phyloP scores from a whole-genome alignment of 495 filamentous ascomycete genomes.

The Chaetomium fimeti region DNA sequence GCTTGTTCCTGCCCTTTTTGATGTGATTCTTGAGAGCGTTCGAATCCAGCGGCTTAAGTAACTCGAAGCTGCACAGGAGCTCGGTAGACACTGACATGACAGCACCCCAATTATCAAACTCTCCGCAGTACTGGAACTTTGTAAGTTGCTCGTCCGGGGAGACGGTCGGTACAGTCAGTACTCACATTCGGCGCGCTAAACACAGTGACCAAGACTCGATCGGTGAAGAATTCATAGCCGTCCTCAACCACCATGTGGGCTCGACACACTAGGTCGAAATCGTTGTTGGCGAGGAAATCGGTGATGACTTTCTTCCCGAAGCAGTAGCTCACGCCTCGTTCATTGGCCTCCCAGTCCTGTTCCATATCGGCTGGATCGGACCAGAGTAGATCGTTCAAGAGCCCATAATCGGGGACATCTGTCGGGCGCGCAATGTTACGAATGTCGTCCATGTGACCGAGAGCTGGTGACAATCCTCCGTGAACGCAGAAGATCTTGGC shows the following conservation, averaged over 20 bases:
- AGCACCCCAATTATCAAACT: slow-evolving; percentile 99
- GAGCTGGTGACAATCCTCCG: slow-evolving; percentile 86
- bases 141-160: slow-evolving; percentile 11
- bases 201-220: slow-evolving; percentile 92
- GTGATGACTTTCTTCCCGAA: slow-evolving; percentile 99
- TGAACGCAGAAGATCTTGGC: slow-evolving; percentile 99
- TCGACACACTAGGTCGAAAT: slow-evolving; percentile 95
- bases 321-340: slow-evolving; percentile 96
- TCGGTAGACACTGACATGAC: slow-evolving; percentile 97
- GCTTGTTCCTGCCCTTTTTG: slow-evolving; percentile 92
- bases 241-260: slow-evolving; percentile 99
- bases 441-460: slow-evolving; percentile 98
- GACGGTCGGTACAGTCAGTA: neutral
- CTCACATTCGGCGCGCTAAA: slow-evolving; percentile 97
- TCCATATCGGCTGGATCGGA: slow-evolving; percentile 98
- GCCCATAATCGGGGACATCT: slow-evolving; percentile 94
- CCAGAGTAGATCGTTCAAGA: slow-evolving; percentile 96
- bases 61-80: slow-evolving; percentile 93
- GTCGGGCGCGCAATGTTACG: slow-evolving; percentile 92
- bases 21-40: slow-evolving; percentile 97
- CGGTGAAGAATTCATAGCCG: slow-evolving; percentile 98
- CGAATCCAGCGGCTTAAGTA: slow-evolving; percentile 96
- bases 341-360: slow-evolving; percentile 95
- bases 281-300: slow-evolving; percentile 89
- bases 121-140: slow-evolving; percentile 79